These are phyloP conservation scores for Penicillium sclerotigenum DNA, from an alignment of 2,329 filamentous ascomycete species.

Conservation along the genomic window DNA sequence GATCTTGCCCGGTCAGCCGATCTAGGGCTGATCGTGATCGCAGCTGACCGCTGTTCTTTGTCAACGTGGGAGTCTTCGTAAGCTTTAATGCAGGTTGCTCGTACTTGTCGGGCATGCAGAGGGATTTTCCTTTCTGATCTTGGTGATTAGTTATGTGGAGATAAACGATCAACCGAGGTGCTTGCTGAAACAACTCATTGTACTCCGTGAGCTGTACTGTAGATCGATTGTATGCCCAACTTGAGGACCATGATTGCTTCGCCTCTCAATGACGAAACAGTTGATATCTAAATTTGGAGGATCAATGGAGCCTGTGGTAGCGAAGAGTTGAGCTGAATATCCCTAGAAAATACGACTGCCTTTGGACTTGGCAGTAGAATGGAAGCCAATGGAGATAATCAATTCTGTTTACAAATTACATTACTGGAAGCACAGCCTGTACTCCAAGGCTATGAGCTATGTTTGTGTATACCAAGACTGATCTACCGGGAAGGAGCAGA, in stretches of 20 bases:
- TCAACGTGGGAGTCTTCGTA: conserved; percentile 3
- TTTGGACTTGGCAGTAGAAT: conserved; percentile 2
- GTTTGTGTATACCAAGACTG: conserved; percentile 7
- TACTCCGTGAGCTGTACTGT: neutral
- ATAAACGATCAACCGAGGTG: neutral
- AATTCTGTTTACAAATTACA: neutral
- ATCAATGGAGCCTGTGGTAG: neutral
- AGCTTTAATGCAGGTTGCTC: conserved; percentile 2
- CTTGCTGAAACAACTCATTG: conserved; percentile 1
- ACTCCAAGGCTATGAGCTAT: neutral
- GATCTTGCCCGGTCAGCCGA: neutral
- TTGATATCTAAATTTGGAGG: neutral
- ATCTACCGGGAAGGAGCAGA: conserved; percentile 9
- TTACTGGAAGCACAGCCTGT: neutral
- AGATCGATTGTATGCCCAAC: conserved; percentile 10
- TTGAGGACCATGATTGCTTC: neutral
- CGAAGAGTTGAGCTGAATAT: neutral
- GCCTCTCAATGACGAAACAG: neutral
- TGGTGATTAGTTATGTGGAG: neutral
- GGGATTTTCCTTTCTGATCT: neutral
- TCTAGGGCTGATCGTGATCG: conserved; percentile 8
- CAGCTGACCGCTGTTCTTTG: conserved; percentile 11
- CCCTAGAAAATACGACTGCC: conserved; percentile 3
- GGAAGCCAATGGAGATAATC: neutral
- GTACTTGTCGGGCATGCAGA: neutral